Conservation (phyloP, 352 stramenopile species). For the Phytophthora ramorum region DNA sequence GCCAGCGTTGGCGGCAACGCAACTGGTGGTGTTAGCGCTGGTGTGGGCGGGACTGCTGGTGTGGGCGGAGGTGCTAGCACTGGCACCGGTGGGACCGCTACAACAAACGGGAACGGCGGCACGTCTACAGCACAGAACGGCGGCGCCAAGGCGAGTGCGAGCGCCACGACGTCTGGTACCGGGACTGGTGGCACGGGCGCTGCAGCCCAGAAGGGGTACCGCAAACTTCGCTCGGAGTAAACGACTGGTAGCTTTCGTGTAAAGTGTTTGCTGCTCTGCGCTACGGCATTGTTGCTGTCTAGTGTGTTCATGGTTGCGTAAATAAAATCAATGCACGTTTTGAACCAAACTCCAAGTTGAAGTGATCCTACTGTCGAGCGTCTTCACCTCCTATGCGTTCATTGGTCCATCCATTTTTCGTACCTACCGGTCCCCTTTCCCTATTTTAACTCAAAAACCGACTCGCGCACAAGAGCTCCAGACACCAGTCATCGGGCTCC, state of each 20-base stretch:
- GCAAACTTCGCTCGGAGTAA: neutral
- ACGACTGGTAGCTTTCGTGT: neutral
- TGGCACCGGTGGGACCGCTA: neutral
- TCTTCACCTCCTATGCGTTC: neutral
- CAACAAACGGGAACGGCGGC: neutral
- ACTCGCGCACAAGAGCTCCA: slow-evolving; percentile 18
- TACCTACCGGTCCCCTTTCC: slow-evolving; percentile 18
- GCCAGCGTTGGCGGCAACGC: neutral
- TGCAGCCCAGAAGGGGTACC: neutral
- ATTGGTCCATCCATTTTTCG: slow-evolving; percentile 16
- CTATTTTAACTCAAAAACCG: slow-evolving; percentile 16
- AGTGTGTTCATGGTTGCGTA: no score
- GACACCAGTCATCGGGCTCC: slow-evolving; percentile 25
- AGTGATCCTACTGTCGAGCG: no score
- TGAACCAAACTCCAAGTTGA: no score
- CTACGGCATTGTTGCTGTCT: no score
- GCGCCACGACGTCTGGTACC: neutral
- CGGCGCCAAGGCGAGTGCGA: neutral
- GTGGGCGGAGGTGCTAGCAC: neutral
- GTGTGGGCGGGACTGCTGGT: neutral
- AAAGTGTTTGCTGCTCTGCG: no score
- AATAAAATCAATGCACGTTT: no score
- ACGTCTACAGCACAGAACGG: no score
- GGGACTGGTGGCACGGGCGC: no score
- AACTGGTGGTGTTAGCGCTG: neutral